Evolutionary conservation across 1,284 basidiomycete species (phyloP), one percentile per base, ranked within the genome.

Genomic region (Singerocomus inundabilis): DNA sequence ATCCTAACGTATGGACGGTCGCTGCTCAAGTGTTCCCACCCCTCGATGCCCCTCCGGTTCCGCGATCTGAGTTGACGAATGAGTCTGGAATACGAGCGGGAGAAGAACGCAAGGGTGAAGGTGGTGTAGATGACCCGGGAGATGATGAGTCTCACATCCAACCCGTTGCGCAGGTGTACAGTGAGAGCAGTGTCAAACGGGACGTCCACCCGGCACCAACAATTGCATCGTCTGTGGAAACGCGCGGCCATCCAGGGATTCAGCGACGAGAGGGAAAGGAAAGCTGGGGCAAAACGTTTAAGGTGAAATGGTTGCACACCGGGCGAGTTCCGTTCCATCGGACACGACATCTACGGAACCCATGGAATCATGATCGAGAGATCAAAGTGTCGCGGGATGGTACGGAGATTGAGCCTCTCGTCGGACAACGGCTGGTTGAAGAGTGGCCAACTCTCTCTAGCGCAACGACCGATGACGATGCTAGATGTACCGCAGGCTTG

Each of bases 371-470:
- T 61, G 90, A 90, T 54, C 77, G 89, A 42, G 92, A 96, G 66
- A 82, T 96, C 55, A 96, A 95, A 74, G 86, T 94, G 10, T 96
- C 91, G 11, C 77, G 93, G 46, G 93, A 97, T 63, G 93, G 93
- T 12, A 96, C 93, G 1, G 93, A 97, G 69, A 69, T 97, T 24
- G 93, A 96, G 67, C 91, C 93, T 2, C 65, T 64, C n/a, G 80
- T 93, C 31, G 93, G 91, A 6, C 74, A 82, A 51, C 74, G 72
- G 58, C 68, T 97, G 42, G 61, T 96, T 51, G 82, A 85, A 1
- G 88, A 93, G 61, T 96, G 93, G 93, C 73, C 80, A 38, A 68
- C 60, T 37, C 62, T 75, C 1, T 49, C 51, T 34, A 54, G 61
- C 6, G 63, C 65, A 30, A 26, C 38, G 8, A 18, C 16, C 6